Percentiles rank a stretch among this genome's conserved stretches.
These are phyloP conservation scores for Talaromyces sp. DNA, from an alignment of 2,329 filamentous ascomycete genomes.

Conservation along the genomic window DNA sequence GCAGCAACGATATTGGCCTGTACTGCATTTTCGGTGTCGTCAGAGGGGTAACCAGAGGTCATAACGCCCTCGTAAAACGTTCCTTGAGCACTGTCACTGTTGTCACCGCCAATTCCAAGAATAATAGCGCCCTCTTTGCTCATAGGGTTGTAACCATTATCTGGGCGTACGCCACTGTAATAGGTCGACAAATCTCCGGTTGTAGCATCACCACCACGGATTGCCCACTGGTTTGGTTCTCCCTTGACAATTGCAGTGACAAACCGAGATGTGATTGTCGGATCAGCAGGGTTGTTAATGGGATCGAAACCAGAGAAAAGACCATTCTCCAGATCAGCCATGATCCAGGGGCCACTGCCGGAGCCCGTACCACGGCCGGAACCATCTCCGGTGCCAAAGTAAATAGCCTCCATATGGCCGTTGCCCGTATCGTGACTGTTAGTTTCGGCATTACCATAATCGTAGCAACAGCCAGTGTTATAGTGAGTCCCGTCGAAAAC, in stretches of 20 bases:
- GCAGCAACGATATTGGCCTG: conserved; percentile 7
- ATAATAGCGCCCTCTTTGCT: conserved; percentile 7
- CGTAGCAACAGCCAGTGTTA: conserved; percentile 6
- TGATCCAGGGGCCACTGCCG: conserved; percentile 8
- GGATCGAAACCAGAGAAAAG: conserved; percentile 8
- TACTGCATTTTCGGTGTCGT: conserved; percentile 4
- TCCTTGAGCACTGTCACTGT: conserved; percentile 5
- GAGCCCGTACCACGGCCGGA: conserved; percentile 8
- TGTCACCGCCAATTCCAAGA: conserved; percentile 8
- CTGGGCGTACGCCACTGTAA: conserved; percentile 6
- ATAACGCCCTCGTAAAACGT: conserved; percentile 10
- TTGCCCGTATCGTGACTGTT: conserved; percentile 5
- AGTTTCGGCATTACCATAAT: conserved; percentile 8
- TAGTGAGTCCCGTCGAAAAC: conserved; percentile 9
- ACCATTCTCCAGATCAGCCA: conserved; percentile 9
- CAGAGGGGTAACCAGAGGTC: conserved; percentile 6
- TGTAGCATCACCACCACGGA: conserved; percentile 8
- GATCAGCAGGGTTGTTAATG: conserved; percentile 6
- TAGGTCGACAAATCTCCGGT: conserved; percentile 2
- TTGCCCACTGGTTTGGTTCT: conserved; percentile 6
- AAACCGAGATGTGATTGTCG: conserved; percentile 7
- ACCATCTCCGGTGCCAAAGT: conserved; percentile 8
- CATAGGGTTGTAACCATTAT: conserved; percentile 6
- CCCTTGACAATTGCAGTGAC: conserved; percentile 8
- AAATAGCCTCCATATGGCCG: conserved; percentile 11